Evolutionary conservation across 768 basidiomycete species (phyloP).

Genomic region (Coprinellus aureogranulatus): DNA sequence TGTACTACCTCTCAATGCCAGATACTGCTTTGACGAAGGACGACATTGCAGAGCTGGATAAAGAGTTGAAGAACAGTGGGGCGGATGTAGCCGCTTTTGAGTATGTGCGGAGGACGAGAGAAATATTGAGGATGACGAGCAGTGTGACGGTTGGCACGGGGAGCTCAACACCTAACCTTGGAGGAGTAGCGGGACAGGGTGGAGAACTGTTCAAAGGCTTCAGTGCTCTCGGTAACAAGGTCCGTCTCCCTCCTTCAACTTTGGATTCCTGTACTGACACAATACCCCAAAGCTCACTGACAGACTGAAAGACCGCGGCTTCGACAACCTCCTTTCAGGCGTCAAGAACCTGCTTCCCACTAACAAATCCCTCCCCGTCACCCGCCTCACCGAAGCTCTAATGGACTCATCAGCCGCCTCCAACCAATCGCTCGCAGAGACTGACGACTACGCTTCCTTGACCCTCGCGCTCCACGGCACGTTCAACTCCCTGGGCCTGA

Average conservation of each 20-base stretch:
- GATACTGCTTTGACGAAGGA: constrained; percentile 83
- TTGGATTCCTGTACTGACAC: background rate
- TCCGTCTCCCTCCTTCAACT: constrained; percentile 32
- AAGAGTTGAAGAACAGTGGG: constrained; percentile 78
- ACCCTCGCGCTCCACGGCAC: constrained; percentile 78
- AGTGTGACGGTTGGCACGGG: constrained; percentile 55
- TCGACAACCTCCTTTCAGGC: constrained; percentile 94
- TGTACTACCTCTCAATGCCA: constrained; percentile 87
- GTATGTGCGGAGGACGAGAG: constrained; percentile 87
- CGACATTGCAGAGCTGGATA: constrained; percentile 84
- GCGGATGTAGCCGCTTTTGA: constrained; percentile 83
- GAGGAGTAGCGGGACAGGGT: constrained; percentile 60
- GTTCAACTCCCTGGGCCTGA: constrained; percentile 53
- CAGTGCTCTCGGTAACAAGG: constrained; percentile 85
- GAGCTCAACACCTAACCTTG: constrained; percentile 64
- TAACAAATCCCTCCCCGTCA: constrained; percentile 89
- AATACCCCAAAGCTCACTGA: constrained; percentile 70
- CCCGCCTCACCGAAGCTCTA: constrained; percentile 89
- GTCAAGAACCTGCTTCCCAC: constrained; percentile 98
- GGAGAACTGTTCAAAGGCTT: constrained; percentile 93
- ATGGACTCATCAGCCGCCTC: constrained; percentile 97
- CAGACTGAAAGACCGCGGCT: constrained; percentile 89
- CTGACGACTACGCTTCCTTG: constrained; percentile 92
- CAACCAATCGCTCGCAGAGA: constrained; percentile 92
- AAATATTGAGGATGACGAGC: constrained; percentile 89